A percentile compares a stretch with the other conserved stretches of the same genome.
Evolutionary conservation across 148 eudicot genomes (phyloP).

Genomic region (Rhododendron vialii): DNA sequence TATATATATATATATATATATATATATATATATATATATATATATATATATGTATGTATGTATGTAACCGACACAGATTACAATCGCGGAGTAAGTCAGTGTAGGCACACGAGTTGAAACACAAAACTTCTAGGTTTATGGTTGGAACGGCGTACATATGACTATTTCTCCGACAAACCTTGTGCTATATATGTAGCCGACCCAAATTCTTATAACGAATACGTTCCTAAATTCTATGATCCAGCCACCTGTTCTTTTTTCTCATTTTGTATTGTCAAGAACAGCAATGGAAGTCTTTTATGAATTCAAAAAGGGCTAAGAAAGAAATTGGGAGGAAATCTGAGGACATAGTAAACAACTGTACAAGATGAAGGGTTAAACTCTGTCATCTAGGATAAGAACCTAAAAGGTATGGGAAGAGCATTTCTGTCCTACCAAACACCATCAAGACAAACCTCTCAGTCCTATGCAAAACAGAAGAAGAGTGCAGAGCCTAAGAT

Average conservation of each 20-base stretch:
- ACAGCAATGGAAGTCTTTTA: neutral
- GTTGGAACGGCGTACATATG: neutral
- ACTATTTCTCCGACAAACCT: neutral
- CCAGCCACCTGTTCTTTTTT: neutral
- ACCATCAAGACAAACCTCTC: conserved; percentile 26
- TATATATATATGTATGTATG: too few species aligned
- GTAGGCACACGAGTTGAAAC: neutral
- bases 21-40: too few species aligned
- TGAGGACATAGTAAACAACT: neutral
- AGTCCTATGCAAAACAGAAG: conserved; percentile 12
- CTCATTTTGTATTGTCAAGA: neutral
- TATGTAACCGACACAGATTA: neutral
- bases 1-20: too few species aligned
- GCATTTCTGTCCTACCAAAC: conserved; percentile 31
- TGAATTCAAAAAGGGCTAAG: too few species aligned
- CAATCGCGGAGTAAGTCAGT: neutral
- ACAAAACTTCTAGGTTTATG: neutral
- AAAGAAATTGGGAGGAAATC: neutral
- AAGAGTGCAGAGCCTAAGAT: neutral
- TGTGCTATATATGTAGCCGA: neutral
- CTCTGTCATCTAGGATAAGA: conserved; percentile 21
- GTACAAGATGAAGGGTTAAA: neutral
- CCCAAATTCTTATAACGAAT: neutral
- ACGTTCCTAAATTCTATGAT: neutral
- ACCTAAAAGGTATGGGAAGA: conserved; percentile 22